These are phyloP conservation scores for Schizosaccharomyces cryophilus DNA, from an alignment of 805 yeast genomes.

Conservation along the genomic window DNA sequence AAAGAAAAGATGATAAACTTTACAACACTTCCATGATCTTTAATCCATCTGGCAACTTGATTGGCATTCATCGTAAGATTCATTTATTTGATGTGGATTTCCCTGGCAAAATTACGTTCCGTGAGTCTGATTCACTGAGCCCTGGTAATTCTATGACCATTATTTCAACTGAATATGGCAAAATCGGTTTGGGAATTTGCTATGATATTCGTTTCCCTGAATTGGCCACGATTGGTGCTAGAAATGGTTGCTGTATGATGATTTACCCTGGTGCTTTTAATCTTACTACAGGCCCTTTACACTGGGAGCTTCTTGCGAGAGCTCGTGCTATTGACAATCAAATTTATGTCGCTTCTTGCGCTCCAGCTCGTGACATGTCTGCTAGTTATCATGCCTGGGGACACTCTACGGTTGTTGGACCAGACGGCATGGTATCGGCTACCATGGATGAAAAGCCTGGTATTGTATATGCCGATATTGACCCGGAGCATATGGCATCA, in stretches of 20 bases:
- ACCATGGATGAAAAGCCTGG: conserved; percentile 46
- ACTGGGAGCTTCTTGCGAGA: conserved; percentile 59
- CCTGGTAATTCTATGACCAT: conserved; percentile 72
- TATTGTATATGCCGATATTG: conserved; percentile 48
- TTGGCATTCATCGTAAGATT: conserved; percentile 74
- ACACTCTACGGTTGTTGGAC: conserved; percentile 65
- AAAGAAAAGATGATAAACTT: conserved; percentile 29
- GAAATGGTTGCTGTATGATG: conserved; percentile 42
- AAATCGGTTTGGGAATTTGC: conserved; percentile 59
- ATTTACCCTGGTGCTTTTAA: conserved; percentile 88
- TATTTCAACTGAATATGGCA: conserved; percentile 38
- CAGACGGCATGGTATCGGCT: conserved; percentile 61
- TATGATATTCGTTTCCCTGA: conserved; percentile 81
- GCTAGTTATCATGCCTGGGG: conserved; percentile 71
- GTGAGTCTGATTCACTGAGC: conserved; percentile 49
- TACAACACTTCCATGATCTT: conserved; percentile 60
- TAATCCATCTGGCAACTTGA: conserved; percentile 41
- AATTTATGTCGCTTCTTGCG: conserved; percentile 65
- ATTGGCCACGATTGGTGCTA: conserved; percentile 39
- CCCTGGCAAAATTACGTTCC: conserved; percentile 71
- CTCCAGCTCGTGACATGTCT: conserved; percentile 83
- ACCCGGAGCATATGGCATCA: conserved; percentile 30
- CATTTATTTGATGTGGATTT: conserved; percentile 84
- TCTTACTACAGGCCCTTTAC: conserved; percentile 70
- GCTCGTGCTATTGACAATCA: conserved; percentile 81